Base-by-base conservation (phyloP, 805 yeast genomes). In the Clavispora fructus region DNA sequence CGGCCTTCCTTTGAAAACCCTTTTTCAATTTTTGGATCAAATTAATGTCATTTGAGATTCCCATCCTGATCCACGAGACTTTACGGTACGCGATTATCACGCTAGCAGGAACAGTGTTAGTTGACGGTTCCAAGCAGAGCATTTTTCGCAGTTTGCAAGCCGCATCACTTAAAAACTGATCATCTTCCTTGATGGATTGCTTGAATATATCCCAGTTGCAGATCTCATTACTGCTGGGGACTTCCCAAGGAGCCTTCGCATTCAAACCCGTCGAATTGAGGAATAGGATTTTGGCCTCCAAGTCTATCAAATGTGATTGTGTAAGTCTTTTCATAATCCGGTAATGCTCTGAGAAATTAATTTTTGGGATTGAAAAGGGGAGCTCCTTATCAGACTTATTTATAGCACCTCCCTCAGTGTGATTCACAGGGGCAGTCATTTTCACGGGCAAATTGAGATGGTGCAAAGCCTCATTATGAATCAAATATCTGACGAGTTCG, bases 321-420 rank as follows among this genome's bases (percentile, higher is more conserved):
- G 56, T 38, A 1, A 55, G 30, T 11, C 58, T 39, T 40, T 55
- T 55, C 38, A 51, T 23, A 14, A 55, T 53, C 16, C 49, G 40
- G 43, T 55, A 55, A 37, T 46, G 42, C 25, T 55, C 58, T 19
- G 48, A 23, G 25, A 51, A 27, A 7, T 35, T 27, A 5, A 29
- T 45, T 9, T 13, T 33, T 2, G 50, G 53, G 3, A 49, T 27
- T 6, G 45, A 39, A 42, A 39, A 43, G 0, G 56, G 46, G n/a
- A 25, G 38, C 14, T 8, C 14, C 13, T 25, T 23, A n/a, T 10
- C 26, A 25, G 13, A 13, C 2, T 2, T n/a, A 7, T 17, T 33
- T 6, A 3, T 10, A 2, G 38, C 11, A 10, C 46, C 45, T 16
- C 39, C 29, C 28, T 33, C 45, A 4, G 37, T 30, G 5, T 38